phyloP scores from a whole-genome alignment of 495 filamentous ascomycete species.

The Cercophora newfieldiana region DNA sequence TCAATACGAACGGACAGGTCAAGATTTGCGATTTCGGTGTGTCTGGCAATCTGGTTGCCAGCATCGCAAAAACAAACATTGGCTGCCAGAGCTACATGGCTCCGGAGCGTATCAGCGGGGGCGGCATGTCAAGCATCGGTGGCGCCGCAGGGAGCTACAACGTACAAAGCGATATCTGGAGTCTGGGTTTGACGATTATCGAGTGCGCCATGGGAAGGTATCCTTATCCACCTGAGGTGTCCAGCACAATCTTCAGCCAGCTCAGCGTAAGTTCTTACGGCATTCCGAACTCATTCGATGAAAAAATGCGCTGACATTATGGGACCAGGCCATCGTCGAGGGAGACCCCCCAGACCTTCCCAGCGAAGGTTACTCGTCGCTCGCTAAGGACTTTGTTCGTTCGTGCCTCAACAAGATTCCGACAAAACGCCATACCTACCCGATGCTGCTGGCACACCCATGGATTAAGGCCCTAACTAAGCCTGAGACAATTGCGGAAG shows the following conservation, averaged over 20 bases:
- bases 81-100: conserved; percentile 99
- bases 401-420: conserved; percentile 93
- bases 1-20: conserved; percentile 85
- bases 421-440: conserved; percentile 85
- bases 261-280: conserved; percentile 71
- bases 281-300: not conserved
- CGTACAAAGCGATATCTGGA: conserved; percentile 98
- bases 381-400: conserved; percentile 82
- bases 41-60: conserved; percentile 92
- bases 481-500: conserved; percentile 78
- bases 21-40: conserved; percentile 99
- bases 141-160: conserved; percentile 84
- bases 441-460: conserved; percentile 81
- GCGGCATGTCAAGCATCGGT: conserved; percentile 72
- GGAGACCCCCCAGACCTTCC: conserved; percentile 90
- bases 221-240: conserved; percentile 96
- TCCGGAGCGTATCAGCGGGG: conserved; percentile 88
- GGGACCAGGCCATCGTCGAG: conserved; percentile 85
- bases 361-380: conserved; percentile 68
- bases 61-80: conserved; percentile 98
- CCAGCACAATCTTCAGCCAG: conserved; percentile 98
- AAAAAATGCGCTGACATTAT: not conserved
- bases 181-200: conserved; percentile 88
- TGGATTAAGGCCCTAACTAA: conserved; percentile 82
- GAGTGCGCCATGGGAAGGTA: conserved; percentile 96